Evolutionary conservation across 2,329 filamentous ascomycete species (phyloP).

Genomic region (Ascochyta pisi): DNA sequence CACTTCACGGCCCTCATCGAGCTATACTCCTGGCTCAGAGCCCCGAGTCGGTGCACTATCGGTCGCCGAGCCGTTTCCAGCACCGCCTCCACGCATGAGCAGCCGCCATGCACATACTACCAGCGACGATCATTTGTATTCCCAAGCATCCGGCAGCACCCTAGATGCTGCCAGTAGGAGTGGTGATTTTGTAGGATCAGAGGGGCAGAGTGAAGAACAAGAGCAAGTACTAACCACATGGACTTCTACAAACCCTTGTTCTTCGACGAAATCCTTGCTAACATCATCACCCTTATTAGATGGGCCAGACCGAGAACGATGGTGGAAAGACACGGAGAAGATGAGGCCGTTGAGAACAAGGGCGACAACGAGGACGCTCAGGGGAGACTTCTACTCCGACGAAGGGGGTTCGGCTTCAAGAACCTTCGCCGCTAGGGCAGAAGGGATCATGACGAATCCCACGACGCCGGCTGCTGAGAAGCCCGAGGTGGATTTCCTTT

Average conservation of each 20-base stretch:
- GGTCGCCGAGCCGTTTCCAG: conserved; percentile 15
- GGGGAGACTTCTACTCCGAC: conserved; percentile 5
- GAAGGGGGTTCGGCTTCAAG: conserved; percentile 5
- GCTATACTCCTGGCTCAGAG: conserved; percentile 7
- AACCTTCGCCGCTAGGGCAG: conserved; percentile 14
- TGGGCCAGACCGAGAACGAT: conserved; percentile 24
- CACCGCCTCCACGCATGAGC: conserved; percentile 22
- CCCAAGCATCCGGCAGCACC: background rate
- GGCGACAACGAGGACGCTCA: conserved; percentile 13
- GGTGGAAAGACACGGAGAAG: conserved; percentile 33
- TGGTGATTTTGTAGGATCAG: background rate
- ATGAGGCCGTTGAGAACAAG: conserved; percentile 12
- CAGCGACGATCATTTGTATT: conserved; percentile 1
- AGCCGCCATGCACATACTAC: conserved; percentile 25
- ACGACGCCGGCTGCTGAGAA: conserved; percentile 17
- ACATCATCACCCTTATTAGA: conserved; percentile 21
- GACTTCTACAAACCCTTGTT: conserved; percentile 4
- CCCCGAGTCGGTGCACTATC: conserved; percentile 17
- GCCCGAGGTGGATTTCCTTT: conserved; percentile 31
- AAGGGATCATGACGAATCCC: conserved; percentile 5
- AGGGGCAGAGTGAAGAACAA: conserved; percentile 4
- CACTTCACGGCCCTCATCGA: conserved; percentile 24
- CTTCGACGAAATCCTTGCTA: conserved; percentile 9
- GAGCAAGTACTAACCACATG: conserved; percentile 17
- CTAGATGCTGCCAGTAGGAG: background rate